Conservation (phyloP, 2,329 filamentous ascomycete genomes). For the Colletotrichum liaoningense region DNA sequence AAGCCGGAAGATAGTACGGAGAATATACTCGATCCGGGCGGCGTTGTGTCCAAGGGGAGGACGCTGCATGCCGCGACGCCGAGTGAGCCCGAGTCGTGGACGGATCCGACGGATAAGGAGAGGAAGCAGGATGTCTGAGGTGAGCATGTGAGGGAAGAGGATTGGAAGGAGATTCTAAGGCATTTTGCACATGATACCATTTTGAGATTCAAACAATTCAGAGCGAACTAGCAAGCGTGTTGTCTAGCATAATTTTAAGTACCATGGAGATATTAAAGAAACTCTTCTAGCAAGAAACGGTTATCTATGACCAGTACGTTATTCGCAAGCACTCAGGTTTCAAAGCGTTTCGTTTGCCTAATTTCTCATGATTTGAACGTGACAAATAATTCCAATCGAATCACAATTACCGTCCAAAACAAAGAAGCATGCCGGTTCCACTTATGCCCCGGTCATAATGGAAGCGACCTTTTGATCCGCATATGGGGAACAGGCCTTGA, state of each 20-base stretch:
- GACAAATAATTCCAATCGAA: background rate
- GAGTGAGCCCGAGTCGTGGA: background rate
- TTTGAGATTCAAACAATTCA: background rate
- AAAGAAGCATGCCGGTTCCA: background rate
- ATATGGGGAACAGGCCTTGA: background rate
- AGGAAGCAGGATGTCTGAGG: background rate
- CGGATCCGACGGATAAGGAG: background rate
- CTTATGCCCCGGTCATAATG: background rate
- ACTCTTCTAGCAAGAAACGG: too few species aligned
- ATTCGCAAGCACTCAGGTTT: too few species aligned
- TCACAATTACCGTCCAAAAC: background rate
- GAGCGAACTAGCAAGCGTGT: background rate
- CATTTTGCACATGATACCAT: background rate
- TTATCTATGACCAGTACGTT: too few species aligned
- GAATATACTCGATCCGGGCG: conserved; percentile 4
- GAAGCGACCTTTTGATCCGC: background rate
- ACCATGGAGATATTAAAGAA: too few species aligned
- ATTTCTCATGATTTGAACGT: too few species aligned
- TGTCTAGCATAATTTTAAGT: background rate
- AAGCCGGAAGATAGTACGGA: conserved; percentile 27
- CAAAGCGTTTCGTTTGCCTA: too few species aligned
- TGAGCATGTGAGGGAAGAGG: background rate
- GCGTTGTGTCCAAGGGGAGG: background rate
- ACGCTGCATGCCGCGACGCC: background rate
- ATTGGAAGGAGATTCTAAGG: background rate